Conservation (phyloP, 208 protist species). For the Acanthamoeba royreba region DNA sequence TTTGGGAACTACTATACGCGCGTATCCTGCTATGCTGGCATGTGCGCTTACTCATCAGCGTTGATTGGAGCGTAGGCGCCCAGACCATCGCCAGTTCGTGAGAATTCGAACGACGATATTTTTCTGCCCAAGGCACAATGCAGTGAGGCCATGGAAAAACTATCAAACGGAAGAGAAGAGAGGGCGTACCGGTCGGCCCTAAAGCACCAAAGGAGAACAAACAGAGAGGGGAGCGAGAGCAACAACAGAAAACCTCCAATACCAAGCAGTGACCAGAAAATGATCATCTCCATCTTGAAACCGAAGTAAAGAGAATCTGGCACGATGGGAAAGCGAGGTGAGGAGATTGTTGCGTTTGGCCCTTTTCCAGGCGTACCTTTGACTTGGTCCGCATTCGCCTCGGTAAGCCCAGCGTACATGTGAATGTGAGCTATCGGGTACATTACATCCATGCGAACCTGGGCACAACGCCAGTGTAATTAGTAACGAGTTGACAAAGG, state of each 20-base stretch:
- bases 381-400: slow-evolving; percentile 12
- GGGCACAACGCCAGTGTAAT: not conserved
- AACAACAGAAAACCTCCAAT: not conserved
- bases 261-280: not conserved
- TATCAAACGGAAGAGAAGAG: too few relatives aligned
- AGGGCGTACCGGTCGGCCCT: not conserved
- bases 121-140: not conserved
- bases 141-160: not conserved
- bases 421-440: not conserved
- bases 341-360: too few relatives aligned
- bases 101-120: not conserved
- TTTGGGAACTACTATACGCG: too few relatives aligned
- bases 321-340: too few relatives aligned
- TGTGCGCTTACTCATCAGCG: not conserved
- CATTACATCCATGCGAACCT: slow-evolving; percentile 4
- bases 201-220: not conserved
- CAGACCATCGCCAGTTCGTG: not conserved
- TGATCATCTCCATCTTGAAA: not conserved
- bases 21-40: too few relatives aligned
- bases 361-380: not conserved
- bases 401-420: not conserved
- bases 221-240: not conserved
- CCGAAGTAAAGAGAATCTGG: not conserved
- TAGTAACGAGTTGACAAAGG: too few relatives aligned
- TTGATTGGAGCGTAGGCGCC: not conserved